phyloP scores from a whole-genome alignment of 164 flowering plant genomes.

The Vitis riparia region DNA sequence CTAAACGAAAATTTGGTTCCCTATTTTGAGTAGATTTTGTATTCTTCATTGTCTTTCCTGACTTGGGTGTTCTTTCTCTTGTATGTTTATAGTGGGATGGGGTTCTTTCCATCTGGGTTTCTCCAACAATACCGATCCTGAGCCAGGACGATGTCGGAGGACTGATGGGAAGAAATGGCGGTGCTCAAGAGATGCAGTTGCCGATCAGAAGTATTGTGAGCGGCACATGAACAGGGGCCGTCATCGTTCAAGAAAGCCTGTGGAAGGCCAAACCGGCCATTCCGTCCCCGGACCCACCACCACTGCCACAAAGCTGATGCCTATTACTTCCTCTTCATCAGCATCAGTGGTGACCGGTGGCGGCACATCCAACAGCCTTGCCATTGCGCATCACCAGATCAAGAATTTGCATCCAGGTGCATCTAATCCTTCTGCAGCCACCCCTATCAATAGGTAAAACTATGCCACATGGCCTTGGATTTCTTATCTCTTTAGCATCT shows the following conservation, averaged over 20 bases:
- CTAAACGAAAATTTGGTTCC: background rate
- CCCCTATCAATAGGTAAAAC: slow-evolving; percentile 45
- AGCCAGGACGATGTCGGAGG: slow-evolving; percentile 94
- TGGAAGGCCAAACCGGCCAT: slow-evolving; percentile 95
- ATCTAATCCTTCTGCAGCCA: slow-evolving; percentile 28
- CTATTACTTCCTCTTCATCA: slow-evolving; percentile 40
- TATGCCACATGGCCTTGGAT: too few relatives aligned
- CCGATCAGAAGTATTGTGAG: slow-evolving; percentile 94
- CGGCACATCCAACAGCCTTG: slow-evolving; percentile 40
- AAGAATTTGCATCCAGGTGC: slow-evolving; percentile 38
- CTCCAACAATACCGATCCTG: slow-evolving; percentile 81
- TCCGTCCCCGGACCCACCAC: slow-evolving; percentile 52
- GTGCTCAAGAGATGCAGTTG: slow-evolving; percentile 91
- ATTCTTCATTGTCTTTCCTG: background rate
- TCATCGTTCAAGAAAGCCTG: slow-evolving; percentile 99
- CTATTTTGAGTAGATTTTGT: background rate
- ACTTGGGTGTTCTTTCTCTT: slow-evolving; percentile 3
- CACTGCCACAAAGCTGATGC: slow-evolving; percentile 31
- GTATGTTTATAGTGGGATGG: slow-evolving; percentile 65
- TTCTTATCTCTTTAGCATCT: background rate
- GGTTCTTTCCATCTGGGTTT: slow-evolving; percentile 85
- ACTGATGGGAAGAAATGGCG: slow-evolving; percentile 99
- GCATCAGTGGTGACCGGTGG: slow-evolving; percentile 32
- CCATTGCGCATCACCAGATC: slow-evolving; percentile 44
- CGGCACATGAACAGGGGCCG: slow-evolving; percentile 96